Conservation (phyloP, 805 yeast genomes). For the Schizosaccharomyces cryophilus region DNA sequence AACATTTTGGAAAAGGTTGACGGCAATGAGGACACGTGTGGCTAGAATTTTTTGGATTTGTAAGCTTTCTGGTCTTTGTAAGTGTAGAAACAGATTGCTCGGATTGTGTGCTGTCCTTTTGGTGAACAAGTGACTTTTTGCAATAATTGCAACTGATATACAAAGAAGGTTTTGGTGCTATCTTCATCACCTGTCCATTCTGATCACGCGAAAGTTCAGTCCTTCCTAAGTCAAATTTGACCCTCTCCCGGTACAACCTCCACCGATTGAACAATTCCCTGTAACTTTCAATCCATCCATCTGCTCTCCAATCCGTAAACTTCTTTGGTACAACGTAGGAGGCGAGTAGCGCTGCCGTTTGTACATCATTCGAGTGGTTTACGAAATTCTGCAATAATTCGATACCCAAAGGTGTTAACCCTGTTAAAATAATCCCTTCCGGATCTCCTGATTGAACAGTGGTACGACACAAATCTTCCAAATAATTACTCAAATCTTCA, state of each 20-base stretch:
- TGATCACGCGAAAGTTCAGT: slow-evolving; percentile 33
- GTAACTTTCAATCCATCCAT: slow-evolving; percentile 56
- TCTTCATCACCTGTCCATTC: slow-evolving; percentile 23
- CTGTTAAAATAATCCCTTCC: slow-evolving; percentile 76
- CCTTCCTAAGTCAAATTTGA: slow-evolving; percentile 63
- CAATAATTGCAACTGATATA: slow-evolving; percentile 63
- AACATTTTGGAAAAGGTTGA: background rate
- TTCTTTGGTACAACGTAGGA: slow-evolving; percentile 67
- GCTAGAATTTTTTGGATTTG: slow-evolving; percentile 4
- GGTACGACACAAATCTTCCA: slow-evolving; percentile 41
- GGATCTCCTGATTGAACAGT: slow-evolving; percentile 62
- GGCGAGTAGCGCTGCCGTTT: slow-evolving; percentile 64
- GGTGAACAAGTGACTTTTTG: slow-evolving; percentile 22
- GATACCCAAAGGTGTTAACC: slow-evolving; percentile 68
- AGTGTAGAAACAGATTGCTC: background rate
- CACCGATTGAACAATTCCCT: slow-evolving; percentile 50
- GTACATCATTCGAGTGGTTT: slow-evolving; percentile 72
- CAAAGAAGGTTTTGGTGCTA: slow-evolving; percentile 44
- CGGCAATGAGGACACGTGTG: background rate
- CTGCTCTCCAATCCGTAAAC: slow-evolving; percentile 46
- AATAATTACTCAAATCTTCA: slow-evolving; percentile 41
- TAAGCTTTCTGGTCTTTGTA: too few relatives aligned
- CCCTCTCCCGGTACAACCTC: slow-evolving; percentile 53
- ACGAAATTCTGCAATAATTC: slow-evolving; percentile 67
- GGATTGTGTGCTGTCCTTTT: background rate